Conservation (phyloP, 2,329 filamentous ascomycete species). For the Ascochyta lentis region DNA sequence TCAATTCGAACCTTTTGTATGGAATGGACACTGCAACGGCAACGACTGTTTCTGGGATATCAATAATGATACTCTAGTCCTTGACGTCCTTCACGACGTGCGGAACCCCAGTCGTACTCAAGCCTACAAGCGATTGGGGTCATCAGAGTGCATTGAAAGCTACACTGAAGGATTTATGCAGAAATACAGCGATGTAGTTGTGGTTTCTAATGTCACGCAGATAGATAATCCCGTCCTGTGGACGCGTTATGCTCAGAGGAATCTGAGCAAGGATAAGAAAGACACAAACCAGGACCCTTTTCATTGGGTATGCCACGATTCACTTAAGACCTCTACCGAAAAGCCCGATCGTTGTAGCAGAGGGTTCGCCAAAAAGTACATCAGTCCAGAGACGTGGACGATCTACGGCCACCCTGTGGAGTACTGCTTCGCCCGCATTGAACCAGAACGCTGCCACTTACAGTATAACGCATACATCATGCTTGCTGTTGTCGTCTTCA, state of each 20-base stretch:
- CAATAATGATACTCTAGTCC: conserved; percentile 5
- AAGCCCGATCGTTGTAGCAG: conserved; percentile 1
- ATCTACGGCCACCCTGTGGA: conserved; percentile 20
- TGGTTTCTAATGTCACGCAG: conserved; percentile 12
- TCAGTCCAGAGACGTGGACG: conserved; percentile 21
- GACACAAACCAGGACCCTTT: conserved; percentile 22
- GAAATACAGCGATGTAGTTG: conserved; percentile 17
- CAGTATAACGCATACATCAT: conserved; percentile 28
- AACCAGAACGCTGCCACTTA: conserved; percentile 21
- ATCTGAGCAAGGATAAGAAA: conserved; percentile 9
- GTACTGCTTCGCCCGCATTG: conserved; percentile 20
- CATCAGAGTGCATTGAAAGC: conserved; percentile 14
- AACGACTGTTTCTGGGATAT: conserved; percentile 16
- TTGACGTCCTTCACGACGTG: conserved; percentile 16
- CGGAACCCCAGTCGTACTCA: conserved; percentile 7
- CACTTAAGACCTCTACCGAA: background rate
- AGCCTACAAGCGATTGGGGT: conserved; percentile 1
- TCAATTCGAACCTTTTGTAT: conserved; percentile 3
- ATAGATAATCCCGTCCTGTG: conserved; percentile 15
- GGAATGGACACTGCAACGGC: conserved; percentile 4
- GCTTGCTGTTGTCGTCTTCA: conserved; percentile 22
- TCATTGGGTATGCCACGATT: conserved; percentile 23
- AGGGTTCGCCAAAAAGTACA: background rate
- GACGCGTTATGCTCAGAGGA: conserved; percentile 21
- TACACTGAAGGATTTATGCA: conserved; percentile 20